These are phyloP conservation scores for Gracilaria gracilis DNA, from an alignment of 23 red algal genomes.

Conservation along the genomic window DNA sequence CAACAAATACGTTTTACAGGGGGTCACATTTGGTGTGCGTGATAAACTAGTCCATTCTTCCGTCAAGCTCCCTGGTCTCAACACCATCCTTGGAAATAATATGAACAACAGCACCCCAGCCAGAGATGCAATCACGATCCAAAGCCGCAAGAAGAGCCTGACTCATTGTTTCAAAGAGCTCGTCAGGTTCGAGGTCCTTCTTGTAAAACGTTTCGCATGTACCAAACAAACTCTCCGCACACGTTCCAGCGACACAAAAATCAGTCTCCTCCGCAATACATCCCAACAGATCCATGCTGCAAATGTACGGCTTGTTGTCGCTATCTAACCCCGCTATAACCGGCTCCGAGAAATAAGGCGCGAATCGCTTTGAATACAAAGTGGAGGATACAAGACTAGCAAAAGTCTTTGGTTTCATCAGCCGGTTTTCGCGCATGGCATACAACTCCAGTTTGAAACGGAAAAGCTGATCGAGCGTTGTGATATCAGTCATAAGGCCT, in stretches of 20 bases:
- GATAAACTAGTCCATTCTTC: conserved; percentile 89
- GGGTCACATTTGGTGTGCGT: neutral
- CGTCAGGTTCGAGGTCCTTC: conserved; percentile 81
- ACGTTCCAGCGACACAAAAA: conserved; percentile 94
- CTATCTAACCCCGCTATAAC: conserved; percentile 94
- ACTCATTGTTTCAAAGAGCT: conserved; percentile 93
- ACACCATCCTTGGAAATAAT: conserved; percentile 93
- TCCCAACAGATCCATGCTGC: conserved; percentile 95
- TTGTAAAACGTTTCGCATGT: conserved; percentile 99
- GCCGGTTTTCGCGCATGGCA: conserved; percentile 89
- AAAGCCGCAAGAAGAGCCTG: conserved; percentile 90
- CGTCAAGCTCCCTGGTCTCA: conserved; percentile 78
- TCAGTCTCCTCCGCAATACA: conserved; percentile 82
- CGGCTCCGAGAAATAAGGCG: conserved; percentile 96
- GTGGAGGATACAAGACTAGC: conserved; percentile 88
- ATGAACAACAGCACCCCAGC: conserved; percentile 95
- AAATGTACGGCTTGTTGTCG: conserved; percentile 92
- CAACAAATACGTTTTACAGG: too few relatives aligned
- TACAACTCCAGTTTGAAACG: conserved; percentile 90
- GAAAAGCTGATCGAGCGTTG: conserved; percentile 85
- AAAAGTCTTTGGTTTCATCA: conserved; percentile 90
- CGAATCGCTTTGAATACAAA: conserved; percentile 95
- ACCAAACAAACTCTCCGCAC: conserved; percentile 94
- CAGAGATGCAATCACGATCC: conserved; percentile 98
- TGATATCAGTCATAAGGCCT: conserved; percentile 89